Evolutionary conservation across 495 filamentous ascomycete species (phyloP).

Genomic region (Penicillium cataractarum): DNA sequence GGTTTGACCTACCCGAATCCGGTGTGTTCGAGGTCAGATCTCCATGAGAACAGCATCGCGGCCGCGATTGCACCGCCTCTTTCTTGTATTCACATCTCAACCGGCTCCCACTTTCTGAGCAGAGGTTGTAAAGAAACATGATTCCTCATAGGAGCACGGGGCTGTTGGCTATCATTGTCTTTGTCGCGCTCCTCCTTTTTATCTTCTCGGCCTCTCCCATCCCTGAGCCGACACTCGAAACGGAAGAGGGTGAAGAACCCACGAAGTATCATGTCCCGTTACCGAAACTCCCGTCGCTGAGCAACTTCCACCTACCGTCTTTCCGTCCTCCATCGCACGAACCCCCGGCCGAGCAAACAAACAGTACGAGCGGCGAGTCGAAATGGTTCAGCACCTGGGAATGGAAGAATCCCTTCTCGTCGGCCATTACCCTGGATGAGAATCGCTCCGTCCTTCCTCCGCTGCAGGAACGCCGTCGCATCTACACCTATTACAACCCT

Average conservation of each 20-base stretch:
- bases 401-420: conserved; percentile 91
- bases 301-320: conserved; percentile 40
- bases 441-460: conserved; percentile 85
- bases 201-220: conserved; percentile 49
- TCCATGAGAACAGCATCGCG: conserved; percentile 20
- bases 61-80: conserved; percentile 9
- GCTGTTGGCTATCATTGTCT: conserved; percentile 46
- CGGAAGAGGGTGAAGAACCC: conserved; percentile 29
- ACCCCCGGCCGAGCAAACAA: conserved; percentile 76
- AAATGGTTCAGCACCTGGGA: conserved; percentile 88
- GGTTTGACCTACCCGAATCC: conserved; percentile 18
- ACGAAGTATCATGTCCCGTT: conserved; percentile 40
- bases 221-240: conserved; percentile 29
- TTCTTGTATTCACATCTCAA: neutral
- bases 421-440: conserved; percentile 81
- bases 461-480: conserved; percentile 67
- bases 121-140: conserved; percentile 35
- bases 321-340: conserved; percentile 75
- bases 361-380: conserved; percentile 75
- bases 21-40: conserved; percentile 20
- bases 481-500: conserved; percentile 91
- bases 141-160: conserved; percentile 49
- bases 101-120: conserved; percentile 9
- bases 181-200: conserved; percentile 49
- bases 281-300: conserved; percentile 48